Conservation (phyloP, 1,284 basidiomycete species). For the Malassezia globosa region DNA sequence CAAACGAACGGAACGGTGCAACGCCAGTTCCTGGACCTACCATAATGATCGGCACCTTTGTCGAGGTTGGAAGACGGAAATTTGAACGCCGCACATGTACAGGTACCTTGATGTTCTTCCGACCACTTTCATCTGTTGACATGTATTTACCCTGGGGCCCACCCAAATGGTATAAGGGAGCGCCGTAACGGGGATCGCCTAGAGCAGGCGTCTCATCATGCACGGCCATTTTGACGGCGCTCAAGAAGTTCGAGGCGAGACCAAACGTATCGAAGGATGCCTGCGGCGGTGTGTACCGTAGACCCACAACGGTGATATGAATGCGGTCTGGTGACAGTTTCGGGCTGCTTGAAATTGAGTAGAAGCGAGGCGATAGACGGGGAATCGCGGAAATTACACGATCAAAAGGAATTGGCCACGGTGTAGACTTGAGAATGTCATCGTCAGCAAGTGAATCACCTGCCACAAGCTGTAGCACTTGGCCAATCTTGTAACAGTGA, state of each 20-base stretch:
- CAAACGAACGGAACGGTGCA: slow-evolving; percentile 94
- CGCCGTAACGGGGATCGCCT: slow-evolving; percentile 41
- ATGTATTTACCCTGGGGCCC: slow-evolving; percentile 75
- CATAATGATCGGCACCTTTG: slow-evolving; percentile 97
- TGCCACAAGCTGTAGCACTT: slow-evolving; percentile 74
- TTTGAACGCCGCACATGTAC: slow-evolving; percentile 90
- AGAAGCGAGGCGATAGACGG: slow-evolving; percentile 89
- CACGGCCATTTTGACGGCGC: slow-evolving; percentile 57
- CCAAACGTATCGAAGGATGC: slow-evolving; percentile 29
- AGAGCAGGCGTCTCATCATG: slow-evolving; percentile 48
- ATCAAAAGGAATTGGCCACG: slow-evolving; percentile 92
- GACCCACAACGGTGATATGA: slow-evolving; percentile 84
- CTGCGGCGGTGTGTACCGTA: slow-evolving; percentile 29
- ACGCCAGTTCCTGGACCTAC: slow-evolving; percentile 95
- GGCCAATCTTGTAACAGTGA: slow-evolving; percentile 77
- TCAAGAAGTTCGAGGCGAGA: slow-evolving; percentile 43
- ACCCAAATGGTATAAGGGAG: slow-evolving; percentile 70
- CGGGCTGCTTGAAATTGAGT: slow-evolving; percentile 94
- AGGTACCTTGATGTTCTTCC: slow-evolving; percentile 61
- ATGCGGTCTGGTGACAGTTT: slow-evolving; percentile 77
- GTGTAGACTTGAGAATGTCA: slow-evolving; percentile 56
- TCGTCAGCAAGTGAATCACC: slow-evolving; percentile 61
- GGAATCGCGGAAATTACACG: slow-evolving; percentile 84
- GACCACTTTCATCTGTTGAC: slow-evolving; percentile 48
- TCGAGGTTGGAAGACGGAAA: slow-evolving; percentile 89